Percentiles rank a stretch among this genome's conserved stretches.
phyloP scores from a whole-genome alignment of 2,329 filamentous ascomycete genomes.

The Seiridium unicorne region DNA sequence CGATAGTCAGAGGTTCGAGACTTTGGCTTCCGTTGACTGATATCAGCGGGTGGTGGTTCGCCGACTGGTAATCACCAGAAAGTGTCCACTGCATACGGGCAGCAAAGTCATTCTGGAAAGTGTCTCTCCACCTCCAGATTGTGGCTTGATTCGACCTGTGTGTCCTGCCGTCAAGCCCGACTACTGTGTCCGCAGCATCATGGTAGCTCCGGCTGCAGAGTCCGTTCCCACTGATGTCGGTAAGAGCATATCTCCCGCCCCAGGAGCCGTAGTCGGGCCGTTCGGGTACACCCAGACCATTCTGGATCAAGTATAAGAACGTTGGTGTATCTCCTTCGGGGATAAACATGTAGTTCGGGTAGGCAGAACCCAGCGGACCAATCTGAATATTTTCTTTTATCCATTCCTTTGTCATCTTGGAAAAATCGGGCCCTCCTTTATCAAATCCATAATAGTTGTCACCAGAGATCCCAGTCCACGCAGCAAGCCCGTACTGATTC shows the following conservation, averaged over 20 bases:
- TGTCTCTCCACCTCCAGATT: conserved; percentile 20
- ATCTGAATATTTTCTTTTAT: conserved; percentile 52
- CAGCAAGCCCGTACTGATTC: conserved; percentile 5
- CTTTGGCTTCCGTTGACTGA: conserved; percentile 37
- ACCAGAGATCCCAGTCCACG: conserved; percentile 1
- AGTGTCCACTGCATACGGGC: conserved; percentile 20
- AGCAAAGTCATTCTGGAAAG: conserved; percentile 21
- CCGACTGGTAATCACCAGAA: conserved; percentile 10
- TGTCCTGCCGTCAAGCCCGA: conserved; percentile 12
- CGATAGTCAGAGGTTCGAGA: conserved; percentile 30
- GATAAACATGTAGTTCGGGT: conserved; percentile 48
- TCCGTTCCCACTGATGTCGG: not conserved
- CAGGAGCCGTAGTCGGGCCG: conserved; percentile 46
- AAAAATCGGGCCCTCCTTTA: conserved; percentile 43
- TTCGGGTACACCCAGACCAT: conserved; percentile 44
- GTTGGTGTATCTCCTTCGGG: conserved; percentile 53
- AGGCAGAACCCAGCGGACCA: conserved; percentile 38
- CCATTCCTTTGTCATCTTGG: conserved; percentile 49
- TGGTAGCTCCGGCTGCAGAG: not conserved
- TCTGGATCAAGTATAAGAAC: conserved; percentile 47
- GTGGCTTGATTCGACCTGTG: conserved; percentile 11
- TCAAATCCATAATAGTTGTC: conserved; percentile 7
- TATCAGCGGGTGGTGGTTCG: conserved; percentile 40
- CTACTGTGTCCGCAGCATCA: conserved; percentile 12
- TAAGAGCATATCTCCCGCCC: conserved; percentile 42